A percentile compares a stretch with the other conserved stretches of the same genome.
Conservation (phyloP, 306 rosid species). For the Trichosanthes cucumerina region DNA sequence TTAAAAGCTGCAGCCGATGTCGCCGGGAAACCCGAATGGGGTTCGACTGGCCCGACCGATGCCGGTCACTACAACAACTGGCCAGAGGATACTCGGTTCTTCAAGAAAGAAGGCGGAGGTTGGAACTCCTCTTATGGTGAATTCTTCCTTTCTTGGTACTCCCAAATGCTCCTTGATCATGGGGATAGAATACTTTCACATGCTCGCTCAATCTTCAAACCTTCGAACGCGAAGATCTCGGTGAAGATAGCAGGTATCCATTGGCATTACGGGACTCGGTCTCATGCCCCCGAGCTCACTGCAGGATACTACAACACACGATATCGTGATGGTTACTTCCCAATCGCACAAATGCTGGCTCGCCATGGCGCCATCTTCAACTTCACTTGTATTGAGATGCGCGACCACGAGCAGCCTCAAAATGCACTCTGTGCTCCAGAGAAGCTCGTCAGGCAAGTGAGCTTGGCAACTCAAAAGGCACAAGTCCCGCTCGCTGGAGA, state of each 20-base stretch:
- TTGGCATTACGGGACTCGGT: slow-evolving; percentile 90
- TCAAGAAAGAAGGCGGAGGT: slow-evolving; percentile 83
- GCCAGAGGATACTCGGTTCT: slow-evolving; percentile 84
- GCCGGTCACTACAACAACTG: slow-evolving; percentile 87
- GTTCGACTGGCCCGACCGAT: slow-evolving; percentile 87
- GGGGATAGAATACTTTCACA: slow-evolving; percentile 73
- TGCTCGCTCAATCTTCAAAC: slow-evolving; percentile 46
- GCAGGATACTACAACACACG: slow-evolving; percentile 98
- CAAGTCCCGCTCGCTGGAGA: slow-evolving; percentile 74
- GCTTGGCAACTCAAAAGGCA: slow-evolving; percentile 52
- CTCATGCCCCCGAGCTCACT: slow-evolving; percentile 95
- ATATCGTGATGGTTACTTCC: slow-evolving; percentile 65
- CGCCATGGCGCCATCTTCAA: slow-evolving; percentile 82
- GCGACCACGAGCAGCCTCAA: slow-evolving; percentile 81
- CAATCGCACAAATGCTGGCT: slow-evolving; percentile 78
- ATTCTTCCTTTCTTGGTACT: slow-evolving; percentile 90
- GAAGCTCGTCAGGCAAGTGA: slow-evolving; percentile 77
- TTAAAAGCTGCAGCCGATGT: slow-evolving; percentile 69
- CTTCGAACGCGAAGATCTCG: slow-evolving; percentile 55
- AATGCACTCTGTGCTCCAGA: slow-evolving; percentile 82
- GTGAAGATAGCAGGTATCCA: slow-evolving; percentile 84
- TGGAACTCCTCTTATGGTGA: slow-evolving; percentile 64
- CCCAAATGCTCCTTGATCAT: slow-evolving; percentile 66
- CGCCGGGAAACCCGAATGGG: slow-evolving; percentile 66
- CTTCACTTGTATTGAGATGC: slow-evolving; percentile 94